Evolutionary conservation across 176 grass and related monocot genomes (phyloP), one percentile per base, ranked within the genome.

Genomic region (Triticum urartu): DNA sequence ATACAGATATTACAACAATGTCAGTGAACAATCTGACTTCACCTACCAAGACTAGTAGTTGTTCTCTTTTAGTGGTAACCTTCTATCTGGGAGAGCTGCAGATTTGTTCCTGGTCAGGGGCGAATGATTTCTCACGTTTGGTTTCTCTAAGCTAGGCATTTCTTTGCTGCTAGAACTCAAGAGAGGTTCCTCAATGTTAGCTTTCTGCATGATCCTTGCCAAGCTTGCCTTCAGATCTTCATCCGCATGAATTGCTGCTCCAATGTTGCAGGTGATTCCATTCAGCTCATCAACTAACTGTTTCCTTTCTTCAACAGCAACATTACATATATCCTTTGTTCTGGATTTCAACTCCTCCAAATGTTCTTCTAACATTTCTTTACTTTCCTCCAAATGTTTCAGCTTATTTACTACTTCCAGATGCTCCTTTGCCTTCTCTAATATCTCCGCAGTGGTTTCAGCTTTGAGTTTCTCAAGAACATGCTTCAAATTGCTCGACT

Each of bases 61-160:
- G 24, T 95, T 26, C 78, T 95, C 93, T 84, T 93, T 92, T 21
- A 93, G 66, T 47, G 91, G 93, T 21, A 68, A 90, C 56, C 93
- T 88, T 88, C 69, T 95, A 69, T 87, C 91, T 22, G 36, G 32
- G 43, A 69, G 80, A 24, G 70, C 72, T 64, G 18, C 71, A 71
- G 78, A 78, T 89, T 91, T 95, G 40, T 91, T 92, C 72, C 62
- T 92, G 68, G 64, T 14, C 24, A 75, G 56, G 54, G 64, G 64
- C 25, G 50, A 21, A 69, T 40, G 66, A 54, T 33, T 87, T 71
- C 11, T 85, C 38, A 5, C 25, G 48, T 85, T 73, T 30, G 58
- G 34, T 73, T 87, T 87, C 30, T 85, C 84, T 36, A 75, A 72
- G 77, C 12, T 42, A 33, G 6, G 35, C 12, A 39, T 45, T 72